Evolutionary conservation across 495 filamentous ascomycete genomes (phyloP), one percentile per base, ranked within the genome.

Genomic region (Cercophora scortea): DNA sequence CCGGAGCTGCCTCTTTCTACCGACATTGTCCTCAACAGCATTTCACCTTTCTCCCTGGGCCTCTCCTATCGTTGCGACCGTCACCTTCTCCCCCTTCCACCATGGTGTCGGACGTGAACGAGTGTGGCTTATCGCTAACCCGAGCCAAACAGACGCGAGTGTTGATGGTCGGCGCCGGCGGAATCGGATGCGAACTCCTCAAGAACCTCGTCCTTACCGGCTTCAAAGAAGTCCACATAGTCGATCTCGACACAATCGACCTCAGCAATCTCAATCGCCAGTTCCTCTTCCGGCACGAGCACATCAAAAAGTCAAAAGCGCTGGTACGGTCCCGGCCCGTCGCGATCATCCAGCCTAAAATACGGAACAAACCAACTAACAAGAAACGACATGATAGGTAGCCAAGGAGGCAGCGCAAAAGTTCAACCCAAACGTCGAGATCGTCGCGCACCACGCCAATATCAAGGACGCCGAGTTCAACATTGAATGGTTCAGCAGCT

Each of bases 221-320:
- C 57, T 97, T 97, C 60, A 90, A 90, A 44, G 89, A 95, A 71
- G 82, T 96, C 44, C 90, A 96, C 67, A 84, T 99, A 47, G 89
- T 99, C 56, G 93, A 99, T 66, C 84, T 99, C 34, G 93, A 99
- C 65, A 99, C 93, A 0, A 97, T 99, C 66, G 93, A 99, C 60
- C 75, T 99, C 6, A 95, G 89, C 73, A 99, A 99, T 61, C 78
- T 99, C 45, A 99, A 99, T 61, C 89, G 93, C 15, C 93, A 99
- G 64, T 99, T 99, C 60, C 84, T 99, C 45, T 99, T 99, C 71
- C 81, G 91, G 42, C 86, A 92, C 60, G 90, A 97, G 62, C 93
- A 99, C 62, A 96, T 99, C 70, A 96, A 96, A 65, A 96, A 96
- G 63, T 80, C 93, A 6, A 99, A 99, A 64, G 92, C 93, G 53